Conservation (phyloP, 2,329 filamentous ascomycete species). For the Colletotrichum salicis region DNA sequence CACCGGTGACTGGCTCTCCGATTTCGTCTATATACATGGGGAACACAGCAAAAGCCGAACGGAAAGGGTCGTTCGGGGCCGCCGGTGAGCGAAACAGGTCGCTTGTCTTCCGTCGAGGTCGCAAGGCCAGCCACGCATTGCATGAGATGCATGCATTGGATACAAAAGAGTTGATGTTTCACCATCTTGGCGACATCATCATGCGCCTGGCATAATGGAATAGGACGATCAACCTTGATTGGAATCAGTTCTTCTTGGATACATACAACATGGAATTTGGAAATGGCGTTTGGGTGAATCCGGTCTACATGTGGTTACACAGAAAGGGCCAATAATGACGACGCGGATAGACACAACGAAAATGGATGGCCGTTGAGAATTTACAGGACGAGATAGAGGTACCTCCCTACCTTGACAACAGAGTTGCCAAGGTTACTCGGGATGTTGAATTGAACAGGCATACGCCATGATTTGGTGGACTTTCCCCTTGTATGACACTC, state of each 20-base stretch:
- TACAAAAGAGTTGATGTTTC: constrained; percentile 6
- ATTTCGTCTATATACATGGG: background rate
- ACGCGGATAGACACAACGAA: background rate
- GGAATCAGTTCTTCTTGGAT: background rate
- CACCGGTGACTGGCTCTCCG: background rate
- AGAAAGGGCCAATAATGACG: background rate
- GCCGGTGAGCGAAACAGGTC: constrained; percentile 1
- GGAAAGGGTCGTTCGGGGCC: background rate
- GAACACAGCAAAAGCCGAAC: background rate
- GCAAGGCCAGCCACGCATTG: constrained; percentile 8
- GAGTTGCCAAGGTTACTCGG: background rate
- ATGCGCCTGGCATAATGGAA: constrained; percentile 7
- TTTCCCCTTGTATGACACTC: background rate
- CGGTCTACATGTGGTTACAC: background rate
- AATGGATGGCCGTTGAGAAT: background rate
- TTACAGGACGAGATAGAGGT: background rate
- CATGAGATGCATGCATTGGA: background rate
- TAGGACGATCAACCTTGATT: background rate
- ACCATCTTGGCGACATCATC: background rate
- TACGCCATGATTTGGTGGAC: background rate
- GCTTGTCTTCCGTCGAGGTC: background rate
- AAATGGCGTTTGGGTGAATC: constrained; percentile 5
- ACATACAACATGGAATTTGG: background rate
- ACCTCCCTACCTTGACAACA: background rate
- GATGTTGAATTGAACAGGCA: constrained; percentile 2